phyloP scores from a whole-genome alignment of 2,329 filamentous ascomycete species.

The Periglandula ipomoeae region DNA sequence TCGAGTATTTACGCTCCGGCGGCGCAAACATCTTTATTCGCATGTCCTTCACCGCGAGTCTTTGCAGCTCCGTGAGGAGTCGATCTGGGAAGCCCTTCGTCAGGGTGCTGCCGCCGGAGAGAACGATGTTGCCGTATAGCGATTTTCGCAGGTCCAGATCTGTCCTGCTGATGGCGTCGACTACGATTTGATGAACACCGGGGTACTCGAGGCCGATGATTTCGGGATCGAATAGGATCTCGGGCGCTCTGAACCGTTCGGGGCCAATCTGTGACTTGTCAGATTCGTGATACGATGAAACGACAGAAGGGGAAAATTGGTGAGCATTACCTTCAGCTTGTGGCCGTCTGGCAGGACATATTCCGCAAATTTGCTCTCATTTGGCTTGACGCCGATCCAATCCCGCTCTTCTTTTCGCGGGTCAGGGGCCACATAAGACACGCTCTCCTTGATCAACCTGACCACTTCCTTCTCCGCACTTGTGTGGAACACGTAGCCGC shows the following conservation, averaged over 20 bases:
- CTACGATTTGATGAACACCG: slow-evolving; percentile 94
- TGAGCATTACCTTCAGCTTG: slow-evolving; percentile 66
- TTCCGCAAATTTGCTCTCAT: slow-evolving; percentile 70
- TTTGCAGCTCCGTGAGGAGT: slow-evolving; percentile 82
- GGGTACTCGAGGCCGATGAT: slow-evolving; percentile 95
- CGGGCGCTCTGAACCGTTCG: slow-evolving; percentile 89
- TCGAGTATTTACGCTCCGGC: slow-evolving; percentile 95
- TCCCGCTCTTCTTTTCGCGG: slow-evolving; percentile 95
- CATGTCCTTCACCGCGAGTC: slow-evolving; percentile 96
- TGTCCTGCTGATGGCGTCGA: slow-evolving; percentile 89
- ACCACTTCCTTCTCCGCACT: slow-evolving; percentile 99
- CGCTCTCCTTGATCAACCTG: slow-evolving; percentile 89
- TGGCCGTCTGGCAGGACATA: slow-evolving; percentile 89
- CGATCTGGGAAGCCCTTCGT: slow-evolving; percentile 96
- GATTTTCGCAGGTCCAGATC: slow-evolving; percentile 93
- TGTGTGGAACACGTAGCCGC: slow-evolving; percentile 90
- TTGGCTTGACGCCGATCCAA: slow-evolving; percentile 73
- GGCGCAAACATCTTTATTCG: slow-evolving; percentile 98
- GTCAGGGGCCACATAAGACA: slow-evolving; percentile 83
- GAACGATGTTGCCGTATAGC: slow-evolving; percentile 91
- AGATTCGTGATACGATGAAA: slow-evolving; percentile 9
- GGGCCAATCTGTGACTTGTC: slow-evolving; percentile 59
- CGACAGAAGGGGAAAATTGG: neutral
- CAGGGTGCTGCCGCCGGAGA: slow-evolving; percentile 90
- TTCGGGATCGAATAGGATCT: slow-evolving; percentile 96